Percentiles rank a stretch among this genome's conserved stretches.
Conservation (phyloP, 495 filamentous ascomycete species). For the Jackrogersella multiformis region DNA sequence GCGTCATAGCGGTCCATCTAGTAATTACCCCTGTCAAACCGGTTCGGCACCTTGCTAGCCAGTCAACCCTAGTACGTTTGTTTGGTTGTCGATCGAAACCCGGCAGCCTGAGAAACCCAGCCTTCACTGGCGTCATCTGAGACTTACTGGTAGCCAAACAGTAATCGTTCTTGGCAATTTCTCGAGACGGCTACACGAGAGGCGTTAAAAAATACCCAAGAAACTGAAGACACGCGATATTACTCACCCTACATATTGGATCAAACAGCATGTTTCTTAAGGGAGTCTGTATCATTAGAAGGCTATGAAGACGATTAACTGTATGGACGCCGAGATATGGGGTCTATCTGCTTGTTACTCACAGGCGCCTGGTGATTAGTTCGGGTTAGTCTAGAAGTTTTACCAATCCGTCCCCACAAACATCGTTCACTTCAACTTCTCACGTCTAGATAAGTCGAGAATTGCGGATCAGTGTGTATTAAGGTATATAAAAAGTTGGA, state of each 20-base stretch:
- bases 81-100: slow-evolving; percentile 3
- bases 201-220: slow-evolving; percentile 5
- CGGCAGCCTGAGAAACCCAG: background rate
- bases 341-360: background rate
- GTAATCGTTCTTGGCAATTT: background rate
- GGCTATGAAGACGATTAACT: background rate
- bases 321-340: background rate
- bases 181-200: slow-evolving; percentile 6
- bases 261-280: background rate
- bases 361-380: background rate
- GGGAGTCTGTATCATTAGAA: too few relatives aligned
- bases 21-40: slow-evolving; percentile 31
- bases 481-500: background rate
- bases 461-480: background rate
- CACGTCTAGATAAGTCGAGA: background rate
- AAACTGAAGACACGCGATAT: background rate
- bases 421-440: too few relatives aligned
- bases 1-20: slow-evolving; percentile 37
- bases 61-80: slow-evolving; percentile 15
- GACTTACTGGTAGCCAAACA: slow-evolving; percentile 12
- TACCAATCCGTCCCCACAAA: too few relatives aligned
- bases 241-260: background rate
- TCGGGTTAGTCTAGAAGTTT: background rate
- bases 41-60: slow-evolving; percentile 30
- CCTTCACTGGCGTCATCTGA: slow-evolving; percentile 8